phyloP scores from a whole-genome alignment of 1,284 basidiomycete species.

The Ganoderma lingzhi region DNA sequence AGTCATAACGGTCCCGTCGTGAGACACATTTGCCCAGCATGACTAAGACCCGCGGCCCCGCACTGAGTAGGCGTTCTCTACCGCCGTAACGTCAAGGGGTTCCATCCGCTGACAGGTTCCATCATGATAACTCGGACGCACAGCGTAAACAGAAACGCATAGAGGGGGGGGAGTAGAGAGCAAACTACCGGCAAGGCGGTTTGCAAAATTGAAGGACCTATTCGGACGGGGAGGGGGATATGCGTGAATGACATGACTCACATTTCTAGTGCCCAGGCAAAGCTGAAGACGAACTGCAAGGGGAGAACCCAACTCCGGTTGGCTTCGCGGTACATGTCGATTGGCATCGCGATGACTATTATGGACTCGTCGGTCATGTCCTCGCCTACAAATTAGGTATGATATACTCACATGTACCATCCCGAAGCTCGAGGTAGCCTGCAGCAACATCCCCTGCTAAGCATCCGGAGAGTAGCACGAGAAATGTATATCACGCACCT shows the following conservation, averaged over 20 bases:
- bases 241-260: slow-evolving; percentile 43
- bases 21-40: background rate
- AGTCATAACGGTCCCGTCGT: background rate
- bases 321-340: slow-evolving; percentile 47
- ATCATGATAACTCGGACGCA: background rate
- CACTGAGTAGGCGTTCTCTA: background rate
- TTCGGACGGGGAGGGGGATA: background rate
- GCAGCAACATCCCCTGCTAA: slow-evolving; percentile 28
- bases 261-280: slow-evolving; percentile 79
- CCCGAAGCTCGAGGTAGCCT: slow-evolving; percentile 50
- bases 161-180: background rate
- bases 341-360: slow-evolving; percentile 63
- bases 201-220: background rate
- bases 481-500: slow-evolving; percentile 49
- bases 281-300: slow-evolving; percentile 69
- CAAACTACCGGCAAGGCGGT: background rate
- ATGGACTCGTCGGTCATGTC: background rate
- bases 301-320: slow-evolving; percentile 66
- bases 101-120: background rate
- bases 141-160: background rate
- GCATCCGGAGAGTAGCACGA: background rate
- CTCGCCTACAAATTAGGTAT: background rate
- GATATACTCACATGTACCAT: slow-evolving; percentile 34
- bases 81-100: background rate
- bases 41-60: background rate